Base-by-base conservation (phyloP, 2,329 filamentous ascomycete genomes). In the Penicillium brasilianum region DNA sequence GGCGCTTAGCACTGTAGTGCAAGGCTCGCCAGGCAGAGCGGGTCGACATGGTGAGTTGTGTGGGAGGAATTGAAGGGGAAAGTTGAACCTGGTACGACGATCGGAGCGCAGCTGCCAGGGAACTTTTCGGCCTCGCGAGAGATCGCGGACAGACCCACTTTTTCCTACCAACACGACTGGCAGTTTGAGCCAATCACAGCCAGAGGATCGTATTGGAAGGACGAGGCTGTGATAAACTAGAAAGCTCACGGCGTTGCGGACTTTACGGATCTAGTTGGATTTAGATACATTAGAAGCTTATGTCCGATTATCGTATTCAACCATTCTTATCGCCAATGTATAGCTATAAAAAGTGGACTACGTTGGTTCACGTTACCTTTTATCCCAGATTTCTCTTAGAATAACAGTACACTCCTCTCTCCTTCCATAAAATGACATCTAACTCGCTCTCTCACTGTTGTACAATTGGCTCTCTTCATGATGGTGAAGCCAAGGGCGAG, bases 401-500 rank as follows among this genome's bases (percentile, higher is more conserved):
- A 16, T n/a, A 39, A 39, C 14, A 13, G 10, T 5, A 22, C 10
- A 25, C 7, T 18, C 6, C 39, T 4, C 9, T 43, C 4, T 2
- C 11, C 14, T 22, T 5, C 18, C 8, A 4, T 4, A 43, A 13
- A 20, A 82, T 82, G 79, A 69, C 79, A 22, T 81, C 80, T 10
- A 70, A 80, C 49, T 72, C 76, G 7, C 71, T 77, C 13, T 71
- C 72, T 20, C 59, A 66, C 39, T 80, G 78, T 69, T 80, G 77
- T 64, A 67, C 71, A 30, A 51, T 71, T 16, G 78, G 78, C 5
- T 63, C 80, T 50, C 77, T 79, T 63, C 81, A 82, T 60, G 72
- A 79, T 53, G 80, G 80, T 37, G 71, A 74, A 28, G 67, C 80
- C 3, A 70, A 65, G 11, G 80, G 80, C 20, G 72, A 78, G 54